A percentile compares a stretch with the other conserved stretches of the same genome.
Conservation (phyloP, 164 flowering plant species). For the Vitis amurensis region DNA sequence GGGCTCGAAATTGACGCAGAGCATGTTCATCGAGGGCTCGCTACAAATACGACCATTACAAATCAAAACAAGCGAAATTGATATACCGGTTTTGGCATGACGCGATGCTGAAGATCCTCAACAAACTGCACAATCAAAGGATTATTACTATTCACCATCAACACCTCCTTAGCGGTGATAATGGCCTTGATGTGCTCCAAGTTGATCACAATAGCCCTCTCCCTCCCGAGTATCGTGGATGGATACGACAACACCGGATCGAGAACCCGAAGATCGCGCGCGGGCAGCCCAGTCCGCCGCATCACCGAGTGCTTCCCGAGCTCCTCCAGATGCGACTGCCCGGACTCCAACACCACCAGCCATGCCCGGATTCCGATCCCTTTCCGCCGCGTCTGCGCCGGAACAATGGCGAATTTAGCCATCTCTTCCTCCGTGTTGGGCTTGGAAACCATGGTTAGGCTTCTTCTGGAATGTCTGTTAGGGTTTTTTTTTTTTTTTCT, state of each 20-base stretch:
- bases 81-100: constrained; percentile 17
- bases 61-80: too few species aligned
- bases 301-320: constrained; percentile 44
- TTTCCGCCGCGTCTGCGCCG: constrained; percentile 19
- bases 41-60: too few species aligned
- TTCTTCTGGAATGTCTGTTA: too few species aligned
- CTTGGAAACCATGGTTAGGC: too few species aligned
- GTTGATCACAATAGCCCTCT: constrained; percentile 47
- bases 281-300: constrained; percentile 40
- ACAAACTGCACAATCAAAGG: constrained; percentile 38
- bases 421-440: constrained; percentile 9
- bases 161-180: constrained; percentile 40
- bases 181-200: constrained; percentile 46
- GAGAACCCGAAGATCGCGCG: constrained; percentile 50
- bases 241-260: constrained; percentile 55
- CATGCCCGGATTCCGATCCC: constrained; percentile 32
- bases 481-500: too few species aligned
- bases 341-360: constrained; percentile 39
- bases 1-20: too few species aligned
- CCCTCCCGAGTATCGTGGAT: constrained; percentile 51
- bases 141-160: constrained; percentile 33
- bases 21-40: too few species aligned
- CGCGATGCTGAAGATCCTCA: constrained; percentile 30
- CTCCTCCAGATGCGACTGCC: constrained; percentile 27
- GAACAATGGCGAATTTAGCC: not conserved